Percentiles rank a stretch among this genome's conserved stretches.
phyloP scores from a whole-genome alignment of 2,329 filamentous ascomycete species.

The Knufia fluminis region DNA sequence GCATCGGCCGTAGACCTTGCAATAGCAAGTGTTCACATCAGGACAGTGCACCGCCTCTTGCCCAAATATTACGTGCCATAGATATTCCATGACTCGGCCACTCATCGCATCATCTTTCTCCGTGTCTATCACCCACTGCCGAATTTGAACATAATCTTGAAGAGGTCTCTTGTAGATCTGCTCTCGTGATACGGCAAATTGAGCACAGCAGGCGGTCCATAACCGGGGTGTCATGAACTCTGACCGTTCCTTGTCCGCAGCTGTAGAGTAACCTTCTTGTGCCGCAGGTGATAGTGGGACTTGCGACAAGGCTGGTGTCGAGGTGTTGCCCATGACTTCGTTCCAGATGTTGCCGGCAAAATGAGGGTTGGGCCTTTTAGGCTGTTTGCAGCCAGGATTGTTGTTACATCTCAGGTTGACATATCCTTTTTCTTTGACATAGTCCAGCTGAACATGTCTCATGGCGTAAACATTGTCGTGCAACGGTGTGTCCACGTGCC shows the following conservation, averaged over 20 bases:
- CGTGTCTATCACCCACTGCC: conserved; percentile 53
- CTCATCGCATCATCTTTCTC: conserved; percentile 45
- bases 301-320: conserved; percentile 33
- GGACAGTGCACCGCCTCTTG: conserved; percentile 30
- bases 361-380: conserved; percentile 21
- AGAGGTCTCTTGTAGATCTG: conserved; percentile 41
- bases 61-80: conserved; percentile 53
- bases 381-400: conserved; percentile 43
- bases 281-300: conserved; percentile 21
- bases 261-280: conserved; percentile 13
- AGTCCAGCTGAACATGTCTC: conserved; percentile 39
- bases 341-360: conserved; percentile 31
- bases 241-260: conserved; percentile 36
- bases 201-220: conserved; percentile 54
- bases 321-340: conserved; percentile 33
- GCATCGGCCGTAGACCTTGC: conserved; percentile 22
- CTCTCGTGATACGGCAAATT: conserved; percentile 52
- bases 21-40: conserved; percentile 17
- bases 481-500: conserved; percentile 47
- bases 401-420: conserved; percentile 53
- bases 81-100: conserved; percentile 54
- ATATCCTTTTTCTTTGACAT: conserved; percentile 48
- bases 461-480: conserved; percentile 48
- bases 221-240: conserved; percentile 29
- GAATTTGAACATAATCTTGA: conserved; percentile 47